Conservation (phyloP, 768 basidiomycete genomes). For the Inosperma sp. region DNA sequence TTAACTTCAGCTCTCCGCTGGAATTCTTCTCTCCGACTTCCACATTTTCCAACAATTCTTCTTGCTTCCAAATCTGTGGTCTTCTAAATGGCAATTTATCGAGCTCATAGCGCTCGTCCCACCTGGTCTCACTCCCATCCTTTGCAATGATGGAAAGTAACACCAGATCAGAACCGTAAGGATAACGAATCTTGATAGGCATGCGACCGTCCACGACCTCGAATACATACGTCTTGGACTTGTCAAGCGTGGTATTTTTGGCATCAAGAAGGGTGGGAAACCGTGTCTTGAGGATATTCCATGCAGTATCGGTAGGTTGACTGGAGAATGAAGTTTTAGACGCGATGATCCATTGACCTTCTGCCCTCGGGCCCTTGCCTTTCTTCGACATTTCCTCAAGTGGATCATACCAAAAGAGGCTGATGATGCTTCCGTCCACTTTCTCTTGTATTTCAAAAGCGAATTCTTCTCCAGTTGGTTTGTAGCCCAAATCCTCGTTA, state of each 20-base stretch:
- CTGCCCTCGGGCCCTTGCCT: not conserved
- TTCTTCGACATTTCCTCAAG: not conserved
- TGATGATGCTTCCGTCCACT: slow-evolving; percentile 25
- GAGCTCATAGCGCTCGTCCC: slow-evolving; percentile 5
- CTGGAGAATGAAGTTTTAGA: slow-evolving; percentile 20
- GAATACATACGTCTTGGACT: slow-evolving; percentile 23
- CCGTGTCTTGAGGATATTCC: slow-evolving; percentile 17
- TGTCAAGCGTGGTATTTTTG: slow-evolving; percentile 12
- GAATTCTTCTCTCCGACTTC: not conserved
- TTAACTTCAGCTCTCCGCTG: not conserved
- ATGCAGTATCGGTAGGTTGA: slow-evolving; percentile 16
- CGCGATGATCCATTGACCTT: slow-evolving; percentile 15
- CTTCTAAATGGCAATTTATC: slow-evolving; percentile 18
- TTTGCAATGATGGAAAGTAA: slow-evolving; percentile 21
- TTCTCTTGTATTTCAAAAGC: slow-evolving; percentile 23
- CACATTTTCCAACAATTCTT: not conserved
- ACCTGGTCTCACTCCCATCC: slow-evolving; percentile 18
- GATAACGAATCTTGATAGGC: slow-evolving; percentile 21
- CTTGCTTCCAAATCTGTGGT: slow-evolving; percentile 8
- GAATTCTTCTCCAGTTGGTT: slow-evolving; percentile 20
- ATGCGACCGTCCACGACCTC: slow-evolving; percentile 21
- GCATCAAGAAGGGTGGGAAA: slow-evolving; percentile 16
- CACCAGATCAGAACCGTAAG: slow-evolving; percentile 13
- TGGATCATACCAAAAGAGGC: slow-evolving; percentile 19
- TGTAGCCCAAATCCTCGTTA: slow-evolving; percentile 21